Conservation (phyloP, 345 rosid genomes). For the Durio zibethinus region DNA sequence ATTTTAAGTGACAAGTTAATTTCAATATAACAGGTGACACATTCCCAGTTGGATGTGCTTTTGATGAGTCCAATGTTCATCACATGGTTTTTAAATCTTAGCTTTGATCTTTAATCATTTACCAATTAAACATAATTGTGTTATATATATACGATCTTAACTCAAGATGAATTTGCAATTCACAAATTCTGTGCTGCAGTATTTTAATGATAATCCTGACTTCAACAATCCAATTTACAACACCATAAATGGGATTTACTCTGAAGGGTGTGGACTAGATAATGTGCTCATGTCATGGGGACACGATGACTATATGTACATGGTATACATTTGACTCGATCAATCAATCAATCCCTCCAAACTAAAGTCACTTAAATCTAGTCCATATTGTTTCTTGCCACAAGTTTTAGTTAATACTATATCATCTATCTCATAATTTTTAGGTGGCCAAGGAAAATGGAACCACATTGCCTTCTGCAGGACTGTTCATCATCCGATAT, state of each 20-base stretch:
- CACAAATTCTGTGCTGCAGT: conserved; percentile 23
- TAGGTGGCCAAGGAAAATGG: conserved; percentile 53
- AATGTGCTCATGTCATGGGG: conserved; percentile 63
- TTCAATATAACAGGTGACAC: conserved; percentile 32
- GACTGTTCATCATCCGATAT: conserved; percentile 57
- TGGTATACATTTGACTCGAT: conserved; percentile 24
- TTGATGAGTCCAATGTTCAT: conserved; percentile 40
- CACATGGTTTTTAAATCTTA: conserved; percentile 29
- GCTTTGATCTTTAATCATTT: background rate
- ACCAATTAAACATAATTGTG: background rate
- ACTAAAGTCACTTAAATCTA: too few species aligned
- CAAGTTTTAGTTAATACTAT: background rate
- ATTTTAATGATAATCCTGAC: conserved; percentile 59
- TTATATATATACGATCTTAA: too few species aligned
- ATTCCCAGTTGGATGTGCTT: conserved; percentile 58
- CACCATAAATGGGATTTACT: conserved; percentile 48
- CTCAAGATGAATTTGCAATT: background rate
- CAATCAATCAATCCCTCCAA: background rate
- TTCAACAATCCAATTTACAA: conserved; percentile 42
- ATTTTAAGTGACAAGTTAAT: background rate
- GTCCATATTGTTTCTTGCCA: background rate
- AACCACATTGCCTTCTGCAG: conserved; percentile 55
- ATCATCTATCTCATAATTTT: background rate
- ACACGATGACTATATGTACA: conserved; percentile 70
- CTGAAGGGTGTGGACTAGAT: conserved; percentile 51